Evolutionary conservation across 1,284 basidiomycete genomes (phyloP).

Genomic region (Anthracocystis panici-leucophaei): DNA sequence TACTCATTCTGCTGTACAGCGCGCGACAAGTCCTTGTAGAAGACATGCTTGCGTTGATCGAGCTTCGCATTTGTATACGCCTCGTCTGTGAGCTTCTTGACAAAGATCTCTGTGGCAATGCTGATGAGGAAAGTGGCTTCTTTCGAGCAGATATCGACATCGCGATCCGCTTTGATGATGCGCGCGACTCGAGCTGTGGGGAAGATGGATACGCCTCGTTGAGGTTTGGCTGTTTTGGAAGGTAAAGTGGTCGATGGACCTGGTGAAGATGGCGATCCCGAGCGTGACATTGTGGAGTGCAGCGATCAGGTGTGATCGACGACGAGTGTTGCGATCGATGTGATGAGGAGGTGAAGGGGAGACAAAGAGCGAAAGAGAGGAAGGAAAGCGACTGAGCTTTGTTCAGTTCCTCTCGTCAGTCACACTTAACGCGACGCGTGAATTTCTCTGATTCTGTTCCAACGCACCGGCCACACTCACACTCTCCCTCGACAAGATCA

Average conservation of each 20-base stretch:
- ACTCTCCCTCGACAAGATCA: not conserved
- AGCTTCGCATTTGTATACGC: slow-evolving; percentile 59
- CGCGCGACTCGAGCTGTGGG: slow-evolving; percentile 55
- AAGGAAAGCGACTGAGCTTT: not conserved
- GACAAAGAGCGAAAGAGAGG: not conserved
- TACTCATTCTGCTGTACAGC: slow-evolving; percentile 58
- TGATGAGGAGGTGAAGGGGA: not conserved
- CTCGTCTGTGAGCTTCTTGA: slow-evolving; percentile 58
- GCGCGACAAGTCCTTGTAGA: slow-evolving; percentile 60
- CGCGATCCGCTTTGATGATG: slow-evolving; percentile 64
- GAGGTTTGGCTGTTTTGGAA: slow-evolving; percentile 9
- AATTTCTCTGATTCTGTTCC: slow-evolving; percentile 1
- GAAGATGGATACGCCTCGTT: slow-evolving; percentile 50
- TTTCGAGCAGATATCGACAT: slow-evolving; percentile 63
- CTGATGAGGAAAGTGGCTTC: slow-evolving; percentile 63
- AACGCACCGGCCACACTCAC: slow-evolving; percentile 1
- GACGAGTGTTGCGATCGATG: too few relatives aligned
- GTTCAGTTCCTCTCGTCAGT: slow-evolving; percentile 2
- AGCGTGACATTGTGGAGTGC: slow-evolving; percentile 12
- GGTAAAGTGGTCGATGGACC: slow-evolving; percentile 15
- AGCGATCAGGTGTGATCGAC: not conserved
- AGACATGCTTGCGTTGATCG: slow-evolving; percentile 58
- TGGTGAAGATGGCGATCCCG: slow-evolving; percentile 15
- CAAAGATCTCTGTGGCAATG: slow-evolving; percentile 59
- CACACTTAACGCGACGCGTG: slow-evolving; percentile 44